phyloP scores from a whole-genome alignment of 129 eudicot genomes.

The Chrysanthemum lavandulifolium region DNA sequence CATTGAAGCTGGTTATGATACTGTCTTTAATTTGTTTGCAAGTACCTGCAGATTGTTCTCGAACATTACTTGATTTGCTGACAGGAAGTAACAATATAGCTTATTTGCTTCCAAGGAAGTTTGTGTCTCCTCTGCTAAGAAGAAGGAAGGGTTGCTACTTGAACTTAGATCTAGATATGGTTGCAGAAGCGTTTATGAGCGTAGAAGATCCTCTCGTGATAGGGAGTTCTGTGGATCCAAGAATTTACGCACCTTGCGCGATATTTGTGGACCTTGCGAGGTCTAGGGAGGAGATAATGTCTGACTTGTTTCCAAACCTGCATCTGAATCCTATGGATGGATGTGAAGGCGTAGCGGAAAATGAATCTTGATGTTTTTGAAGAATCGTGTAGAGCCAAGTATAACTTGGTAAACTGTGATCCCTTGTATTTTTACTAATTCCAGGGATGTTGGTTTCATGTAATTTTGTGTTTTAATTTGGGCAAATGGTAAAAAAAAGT shows the following conservation, averaged over 20 bases:
- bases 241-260: constrained; percentile 29
- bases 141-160: background rate
- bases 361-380: too few relatives aligned
- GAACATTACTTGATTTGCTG: constrained; percentile 18
- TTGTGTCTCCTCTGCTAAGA: constrained; percentile 20
- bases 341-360: too few relatives aligned
- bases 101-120: constrained; percentile 32
- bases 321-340: too few relatives aligned
- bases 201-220: constrained; percentile 50
- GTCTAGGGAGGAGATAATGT: constrained; percentile 15
- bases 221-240: constrained; percentile 10
- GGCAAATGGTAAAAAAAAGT: too few relatives aligned
- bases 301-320: too few relatives aligned
- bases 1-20: constrained; percentile 37
- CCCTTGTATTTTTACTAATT: too few relatives aligned
- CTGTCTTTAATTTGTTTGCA: constrained; percentile 31
- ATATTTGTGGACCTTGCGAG: constrained; percentile 30
- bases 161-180: constrained; percentile 19
- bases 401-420: too few relatives aligned
- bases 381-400: too few relatives aligned
- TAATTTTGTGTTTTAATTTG: too few relatives aligned
- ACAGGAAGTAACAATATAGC: background rate
- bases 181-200: constrained; percentile 30
- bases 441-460: too few relatives aligned
- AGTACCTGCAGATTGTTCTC: constrained; percentile 5